Conservation (phyloP, 306 rosid genomes). For the Sindora glabra region DNA sequence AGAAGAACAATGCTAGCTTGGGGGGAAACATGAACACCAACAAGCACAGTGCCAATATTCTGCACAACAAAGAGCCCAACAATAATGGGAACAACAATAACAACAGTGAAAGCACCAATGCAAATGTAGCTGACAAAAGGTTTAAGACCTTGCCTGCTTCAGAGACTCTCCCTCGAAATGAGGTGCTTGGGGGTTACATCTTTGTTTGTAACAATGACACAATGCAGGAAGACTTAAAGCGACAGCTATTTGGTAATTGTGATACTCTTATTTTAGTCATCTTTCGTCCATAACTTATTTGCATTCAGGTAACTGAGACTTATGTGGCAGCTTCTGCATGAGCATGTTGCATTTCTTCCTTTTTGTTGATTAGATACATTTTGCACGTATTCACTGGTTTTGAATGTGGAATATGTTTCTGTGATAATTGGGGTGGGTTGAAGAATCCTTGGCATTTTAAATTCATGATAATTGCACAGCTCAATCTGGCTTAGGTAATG, state of each 20-base stretch:
- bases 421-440: no score
- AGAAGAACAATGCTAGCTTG: slow-evolving; percentile 53
- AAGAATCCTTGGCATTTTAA: background rate
- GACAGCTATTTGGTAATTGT: slow-evolving; percentile 81
- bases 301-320: background rate
- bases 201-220: slow-evolving; percentile 98
- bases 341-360: background rate
- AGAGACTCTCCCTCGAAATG: slow-evolving; percentile 93
- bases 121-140: slow-evolving; percentile 72
- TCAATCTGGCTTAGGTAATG: background rate
- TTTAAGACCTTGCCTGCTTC: slow-evolving; percentile 97
- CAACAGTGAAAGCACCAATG: slow-evolving; percentile 33
- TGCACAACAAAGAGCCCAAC: slow-evolving; percentile 53
- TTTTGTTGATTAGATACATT: background rate
- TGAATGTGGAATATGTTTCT: no score
- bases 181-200: slow-evolving; percentile 98
- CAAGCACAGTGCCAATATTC: slow-evolving; percentile 60
- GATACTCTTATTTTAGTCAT: background rate
- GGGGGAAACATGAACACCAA: slow-evolving; percentile 42
- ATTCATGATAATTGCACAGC: background rate
- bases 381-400: background rate
- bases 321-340: background rate
- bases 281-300: background rate
- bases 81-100: slow-evolving; percentile 35
- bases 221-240: slow-evolving; percentile 96